Conservation (phyloP, 108 stramenopile species). For the Mediolabrus comicus region DNA sequence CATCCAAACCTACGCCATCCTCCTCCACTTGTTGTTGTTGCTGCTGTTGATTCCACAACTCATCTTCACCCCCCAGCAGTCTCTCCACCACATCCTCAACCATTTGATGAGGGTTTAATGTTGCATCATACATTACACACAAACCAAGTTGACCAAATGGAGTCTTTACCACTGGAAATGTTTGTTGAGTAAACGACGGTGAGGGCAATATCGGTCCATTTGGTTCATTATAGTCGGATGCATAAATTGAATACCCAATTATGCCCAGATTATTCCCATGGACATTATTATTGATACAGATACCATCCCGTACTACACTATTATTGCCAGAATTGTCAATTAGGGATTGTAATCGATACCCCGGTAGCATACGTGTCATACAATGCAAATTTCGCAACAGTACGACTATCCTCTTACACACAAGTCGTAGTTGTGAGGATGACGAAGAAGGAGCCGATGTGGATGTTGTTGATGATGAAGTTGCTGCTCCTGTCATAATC, state of each 20-base stretch:
- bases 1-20: neutral
- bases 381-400: constrained; percentile 68
- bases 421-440: constrained; percentile 63
- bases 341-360: constrained; percentile 46
- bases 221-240: constrained; percentile 36
- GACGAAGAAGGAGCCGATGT: constrained; percentile 6
- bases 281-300: neutral
- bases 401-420: constrained; percentile 75
- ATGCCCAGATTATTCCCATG: constrained; percentile 14
- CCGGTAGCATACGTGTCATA: constrained; percentile 67
- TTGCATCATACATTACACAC: constrained; percentile 61
- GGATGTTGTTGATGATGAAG: neutral
- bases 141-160: constrained; percentile 60
- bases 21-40: constrained; percentile 8
- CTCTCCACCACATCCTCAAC: constrained; percentile 14
- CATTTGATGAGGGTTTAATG: constrained; percentile 23
- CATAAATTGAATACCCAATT: constrained; percentile 65
- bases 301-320: neutral
- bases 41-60: neutral
- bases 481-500: constrained; percentile 1
- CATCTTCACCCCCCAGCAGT: neutral
- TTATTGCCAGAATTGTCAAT: constrained; percentile 1
- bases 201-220: constrained; percentile 40
- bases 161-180: constrained; percentile 44
- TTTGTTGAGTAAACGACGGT: constrained; percentile 33